A percentile compares a stretch with the other conserved stretches of the same genome.
Conservation (phyloP, 78 protist species). For the Speleostelium caveatum region DNA sequence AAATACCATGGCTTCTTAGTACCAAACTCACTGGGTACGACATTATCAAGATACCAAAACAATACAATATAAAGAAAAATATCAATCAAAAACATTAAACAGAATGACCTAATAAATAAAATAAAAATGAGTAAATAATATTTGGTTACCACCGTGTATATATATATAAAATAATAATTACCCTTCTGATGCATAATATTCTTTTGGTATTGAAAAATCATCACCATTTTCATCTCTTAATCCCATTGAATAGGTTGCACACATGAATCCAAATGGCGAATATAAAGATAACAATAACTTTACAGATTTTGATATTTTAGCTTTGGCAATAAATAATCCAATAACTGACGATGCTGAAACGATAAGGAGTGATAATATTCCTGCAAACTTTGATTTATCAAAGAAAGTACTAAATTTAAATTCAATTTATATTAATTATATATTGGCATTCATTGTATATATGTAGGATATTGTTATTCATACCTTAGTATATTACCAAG, state of each 20-base stretch:
- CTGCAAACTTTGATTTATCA: conserved; percentile 51
- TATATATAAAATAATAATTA: neutral
- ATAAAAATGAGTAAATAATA: neutral
- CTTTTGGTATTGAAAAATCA: no score
- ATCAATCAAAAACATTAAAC: neutral
- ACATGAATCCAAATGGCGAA: conserved; percentile 31
- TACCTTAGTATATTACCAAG: conserved; percentile 28
- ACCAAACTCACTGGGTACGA: conserved; percentile 46
- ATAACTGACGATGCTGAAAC: neutral
- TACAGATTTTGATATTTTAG: neutral
- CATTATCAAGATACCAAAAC: conserved; percentile 51
- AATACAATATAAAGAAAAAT: neutral
- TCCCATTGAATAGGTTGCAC: conserved; percentile 18
- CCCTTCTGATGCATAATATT: neutral
- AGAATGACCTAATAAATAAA: neutral
- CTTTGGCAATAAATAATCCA: conserved; percentile 25
- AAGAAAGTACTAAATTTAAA: no score
- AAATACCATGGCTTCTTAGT: conserved; percentile 37
- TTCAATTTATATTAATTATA: no score
- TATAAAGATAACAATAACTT: conserved; percentile 16
- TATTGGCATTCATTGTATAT: no score
- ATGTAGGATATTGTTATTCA: no score
- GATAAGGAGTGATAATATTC: neutral
- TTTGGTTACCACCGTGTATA: neutral
- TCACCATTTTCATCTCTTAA: conserved; percentile 4